Base-by-base conservation (phyloP, 768 basidiomycete genomes). In the Cyathus striatus region DNA sequence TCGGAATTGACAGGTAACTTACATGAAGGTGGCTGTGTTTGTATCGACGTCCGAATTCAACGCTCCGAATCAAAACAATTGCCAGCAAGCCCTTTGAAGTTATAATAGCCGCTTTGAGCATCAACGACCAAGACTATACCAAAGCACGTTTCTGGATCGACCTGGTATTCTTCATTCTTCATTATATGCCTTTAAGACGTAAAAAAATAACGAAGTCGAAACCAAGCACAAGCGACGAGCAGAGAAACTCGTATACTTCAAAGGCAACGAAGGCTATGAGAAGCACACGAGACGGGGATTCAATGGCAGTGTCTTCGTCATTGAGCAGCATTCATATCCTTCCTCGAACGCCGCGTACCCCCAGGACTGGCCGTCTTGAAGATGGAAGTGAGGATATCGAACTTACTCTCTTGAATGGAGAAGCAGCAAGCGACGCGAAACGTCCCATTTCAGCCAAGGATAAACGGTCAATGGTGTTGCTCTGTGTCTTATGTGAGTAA, bases 401-500 rank as follows among this genome's bases (percentile, higher is more conserved):
- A 58, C 60, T 88, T 21, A 75, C 69, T 49, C 63, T 86, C 38
- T 63, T 88, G 35, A 70, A 69, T 4, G 80, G 76, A 21, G 61
- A 69, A 43, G 75, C 77, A 22, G 69, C 59, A 27, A 30, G 27
- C n/a, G 27, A 30, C 27, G 27, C 56, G 36, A 84, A 77, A 57
- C 64, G 55, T 40, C 56, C 73, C 20, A 72, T 90, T 50, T 84
- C 83, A 26, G 52, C 70, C 23, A 84, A 81, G 59, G 94, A 98
- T 65, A 87, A 86, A 62, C 72, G 78, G 53, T 88, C 84, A 38
- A 90, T 98, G 75, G 78, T 78, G 3, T 66, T 98, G 41, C 68
- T 97, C 24, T 84, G 91, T 61, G 69, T 92, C 52, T 72, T 98
- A 39, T 97, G 92, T 95, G 54, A 68, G 92, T 76, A 22, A 13